Conservation (phyloP, 2,329 filamentous ascomycete genomes). For the Trichoderma semiorbis region DNA sequence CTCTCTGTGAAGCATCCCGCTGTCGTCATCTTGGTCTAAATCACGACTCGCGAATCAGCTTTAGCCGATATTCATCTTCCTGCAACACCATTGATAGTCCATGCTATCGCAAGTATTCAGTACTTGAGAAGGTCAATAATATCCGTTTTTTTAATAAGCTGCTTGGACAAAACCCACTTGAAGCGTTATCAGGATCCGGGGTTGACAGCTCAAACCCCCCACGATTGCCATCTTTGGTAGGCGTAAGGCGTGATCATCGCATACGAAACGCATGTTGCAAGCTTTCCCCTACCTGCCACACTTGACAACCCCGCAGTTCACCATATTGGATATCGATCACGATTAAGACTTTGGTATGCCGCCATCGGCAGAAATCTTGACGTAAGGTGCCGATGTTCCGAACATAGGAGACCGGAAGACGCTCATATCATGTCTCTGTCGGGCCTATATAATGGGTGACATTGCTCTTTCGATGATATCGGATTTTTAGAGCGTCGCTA, state of each 20-base stretch:
- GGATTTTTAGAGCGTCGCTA: not conserved
- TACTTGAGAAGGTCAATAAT: not conserved
- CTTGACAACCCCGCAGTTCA: conserved; percentile 7
- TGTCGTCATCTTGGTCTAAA: conserved; percentile 12
- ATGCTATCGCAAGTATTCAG: not conserved
- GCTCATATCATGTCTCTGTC: not conserved
- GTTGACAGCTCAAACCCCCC: not conserved
- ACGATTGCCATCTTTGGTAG: not conserved
- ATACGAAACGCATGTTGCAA: not conserved
- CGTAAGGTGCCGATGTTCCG: not conserved
- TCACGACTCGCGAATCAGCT: conserved; percentile 12
- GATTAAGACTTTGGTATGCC: not conserved
- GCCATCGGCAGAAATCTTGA: not conserved
- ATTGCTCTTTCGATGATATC: not conserved
- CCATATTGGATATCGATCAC: conserved; percentile 5
- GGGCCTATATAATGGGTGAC: not conserved
- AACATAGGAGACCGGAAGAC: not conserved
- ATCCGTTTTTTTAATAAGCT: not conserved
- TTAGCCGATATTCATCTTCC: not conserved
- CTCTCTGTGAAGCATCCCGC: not conserved
- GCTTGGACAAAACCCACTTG: not conserved
- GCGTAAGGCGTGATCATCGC: not conserved
- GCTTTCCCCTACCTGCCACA: not conserved
- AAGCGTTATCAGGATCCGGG: not conserved
- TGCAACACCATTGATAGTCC: not conserved